A percentile compares a stretch with the other conserved stretches of the same genome.
phyloP scores from a whole-genome alignment of 2,329 filamentous ascomycete genomes.

The Paraphaeosphaeria minitans region DNA sequence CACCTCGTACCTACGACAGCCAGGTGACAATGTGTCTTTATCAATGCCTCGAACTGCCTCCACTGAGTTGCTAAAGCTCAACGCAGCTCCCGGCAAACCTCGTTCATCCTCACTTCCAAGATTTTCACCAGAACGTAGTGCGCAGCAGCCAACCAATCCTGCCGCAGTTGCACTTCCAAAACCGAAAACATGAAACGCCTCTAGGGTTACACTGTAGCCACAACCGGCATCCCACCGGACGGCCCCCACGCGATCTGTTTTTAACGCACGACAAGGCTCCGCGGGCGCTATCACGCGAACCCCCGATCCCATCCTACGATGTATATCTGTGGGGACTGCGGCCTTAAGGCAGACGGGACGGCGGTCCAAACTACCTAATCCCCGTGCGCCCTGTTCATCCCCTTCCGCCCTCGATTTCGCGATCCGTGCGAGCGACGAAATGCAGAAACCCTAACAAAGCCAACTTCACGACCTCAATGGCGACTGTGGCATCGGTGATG shows the following conservation, averaged over 20 bases:
- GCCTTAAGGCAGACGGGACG: no score
- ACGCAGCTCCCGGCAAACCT: neutral
- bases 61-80: neutral
- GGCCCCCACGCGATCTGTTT: neutral
- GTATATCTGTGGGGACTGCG: no score
- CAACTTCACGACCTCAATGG: neutral
- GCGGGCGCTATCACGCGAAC: neutral
- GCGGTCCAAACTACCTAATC: no score
- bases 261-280: neutral
- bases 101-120: neutral
- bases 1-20: neutral
- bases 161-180: neutral
- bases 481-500: neutral
- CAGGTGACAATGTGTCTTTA: neutral
- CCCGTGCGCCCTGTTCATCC: no score
- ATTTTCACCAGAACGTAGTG: neutral
- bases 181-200: neutral
- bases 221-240: neutral
- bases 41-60: neutral
- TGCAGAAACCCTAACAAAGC: neutral
- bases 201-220: neutral
- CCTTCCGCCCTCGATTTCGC: no score
- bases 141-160: neutral
- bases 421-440: neutral
- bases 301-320: no score